phyloP scores from a whole-genome alignment of 176 grass and related monocot species.

The Saccharum spontaneum region DNA sequence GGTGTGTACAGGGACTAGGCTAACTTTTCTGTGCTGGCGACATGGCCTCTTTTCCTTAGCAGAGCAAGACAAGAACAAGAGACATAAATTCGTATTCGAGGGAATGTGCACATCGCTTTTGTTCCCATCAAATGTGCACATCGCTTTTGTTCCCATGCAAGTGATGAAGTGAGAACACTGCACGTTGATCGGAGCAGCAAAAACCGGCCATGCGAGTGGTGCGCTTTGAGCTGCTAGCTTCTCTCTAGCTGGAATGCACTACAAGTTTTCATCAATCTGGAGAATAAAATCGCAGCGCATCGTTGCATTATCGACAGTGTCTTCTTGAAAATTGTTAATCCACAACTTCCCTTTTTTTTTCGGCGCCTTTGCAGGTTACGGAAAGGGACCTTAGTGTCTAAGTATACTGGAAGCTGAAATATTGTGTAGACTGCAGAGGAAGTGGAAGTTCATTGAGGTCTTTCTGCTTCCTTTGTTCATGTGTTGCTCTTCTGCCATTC shows the following conservation, averaged over 20 bases:
- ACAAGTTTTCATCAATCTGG: conserved; percentile 14
- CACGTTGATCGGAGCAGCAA: conserved; percentile 29
- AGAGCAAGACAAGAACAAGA: neutral
- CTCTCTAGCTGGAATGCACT: conserved; percentile 51
- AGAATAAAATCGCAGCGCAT: conserved; percentile 42
- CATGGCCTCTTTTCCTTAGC: neutral
- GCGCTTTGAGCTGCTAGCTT: conserved; percentile 30
- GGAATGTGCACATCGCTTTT: conserved; percentile 26
- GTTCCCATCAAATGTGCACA: conserved; percentile 15
- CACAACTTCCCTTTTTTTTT: neutral
- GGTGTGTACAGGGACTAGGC: conserved; percentile 26
- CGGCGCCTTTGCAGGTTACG: conserved; percentile 36
- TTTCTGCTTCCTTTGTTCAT: conserved; percentile 25
- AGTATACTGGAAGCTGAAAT: neutral
- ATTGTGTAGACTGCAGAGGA: conserved; percentile 3
- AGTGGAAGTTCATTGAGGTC: neutral
- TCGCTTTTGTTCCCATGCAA: conserved; percentile 31
- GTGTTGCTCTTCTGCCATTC: neutral
- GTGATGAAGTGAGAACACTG: conserved; percentile 35
- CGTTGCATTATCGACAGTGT: conserved; percentile 35
- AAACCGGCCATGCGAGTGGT: conserved; percentile 37
- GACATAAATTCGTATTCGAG: conserved; percentile 24
- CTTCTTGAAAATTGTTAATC: conserved; percentile 15
- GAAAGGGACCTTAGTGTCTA: conserved; percentile 29
- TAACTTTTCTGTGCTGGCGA: conserved; percentile 19